Evolutionary conservation across 345 rosid species (phyloP), one percentile per base, ranked within the genome.

Genomic region (Brassica nigra): DNA sequence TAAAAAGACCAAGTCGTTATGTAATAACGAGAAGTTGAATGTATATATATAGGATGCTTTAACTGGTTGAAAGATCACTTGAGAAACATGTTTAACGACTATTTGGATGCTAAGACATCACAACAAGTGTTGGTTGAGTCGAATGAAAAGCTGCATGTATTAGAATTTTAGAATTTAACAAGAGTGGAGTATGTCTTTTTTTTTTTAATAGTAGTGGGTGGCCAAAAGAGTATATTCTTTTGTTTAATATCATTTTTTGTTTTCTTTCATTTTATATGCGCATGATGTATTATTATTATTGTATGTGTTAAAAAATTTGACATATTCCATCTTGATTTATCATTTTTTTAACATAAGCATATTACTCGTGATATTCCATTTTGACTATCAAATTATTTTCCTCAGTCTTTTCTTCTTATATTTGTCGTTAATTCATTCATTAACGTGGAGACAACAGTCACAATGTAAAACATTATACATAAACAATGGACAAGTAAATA

Each of bases 111-210:
- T 49, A 39, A 23, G 23, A 52, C 63, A 75, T 73, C 57, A 61
- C 16, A 10, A 61, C 16, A 10, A 8, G 69, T 62, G 71, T 36
- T 64, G 15, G 44, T 71, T 7, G 18, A 20, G 39, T 31, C 8
- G 62, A 69, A 77, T 77, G 70, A 62, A 61, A 77, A 69, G 80
- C 75, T 78, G 81, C 71, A 14, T 49, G 57, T 63, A 37, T 23
- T 64, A 64, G 15, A 70, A 14, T 23, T 23, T 23, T 23, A 23
- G 27, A 23, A 23, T 23, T 23, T 7, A n/a, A 70, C 7, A 61
- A 61, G 47, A n/a, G 74, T 47, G 69, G 23, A 34, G n/a, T 49
- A 5, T 77, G 6, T n/a, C 8, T 39, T 39, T 39, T 70, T 78
- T 37, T 39, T 39, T 39, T 70, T 78, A 27, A 11, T 14, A 30